Percentiles rank a stretch among this genome's conserved stretches.
Conservation (phyloP, 192 early-diverging fungal genomes). For the Gorgonomyces haynaldii region DNA sequence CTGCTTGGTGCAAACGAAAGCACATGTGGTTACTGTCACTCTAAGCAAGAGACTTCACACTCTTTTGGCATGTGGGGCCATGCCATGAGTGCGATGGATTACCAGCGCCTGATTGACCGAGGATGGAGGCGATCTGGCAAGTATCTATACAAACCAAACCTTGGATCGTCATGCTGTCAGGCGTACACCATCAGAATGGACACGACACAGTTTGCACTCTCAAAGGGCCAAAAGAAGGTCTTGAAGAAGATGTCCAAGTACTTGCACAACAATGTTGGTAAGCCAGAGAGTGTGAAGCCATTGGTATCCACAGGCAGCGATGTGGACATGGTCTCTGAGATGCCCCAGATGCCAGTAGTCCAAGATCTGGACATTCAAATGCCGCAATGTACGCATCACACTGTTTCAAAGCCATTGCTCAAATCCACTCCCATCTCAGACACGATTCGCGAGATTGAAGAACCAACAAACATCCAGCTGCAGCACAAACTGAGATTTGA, state of each 20-base stretch:
- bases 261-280: too few species aligned
- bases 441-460: slow-evolving; percentile 11
- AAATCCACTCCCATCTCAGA: too few species aligned
- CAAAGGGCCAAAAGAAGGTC: slow-evolving; percentile 57
- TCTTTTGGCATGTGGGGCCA: slow-evolving; percentile 56
- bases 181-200: slow-evolving; percentile 62
- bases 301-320: too few species aligned
- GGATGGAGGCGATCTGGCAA: slow-evolving; percentile 62
- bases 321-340: too few species aligned
- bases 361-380: too few species aligned
- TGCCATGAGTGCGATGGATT: slow-evolving; percentile 33
- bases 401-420: too few species aligned
- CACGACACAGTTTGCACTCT: slow-evolving; percentile 36
- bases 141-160: slow-evolving; percentile 64
- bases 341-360: too few species aligned
- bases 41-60: slow-evolving; percentile 25
- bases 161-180: slow-evolving; percentile 58
- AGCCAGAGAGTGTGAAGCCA: too few species aligned
- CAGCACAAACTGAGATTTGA: slow-evolving; percentile 23
- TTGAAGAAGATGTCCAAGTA: slow-evolving; percentile 51
- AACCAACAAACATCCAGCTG: background rate
- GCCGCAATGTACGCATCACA: too few species aligned
- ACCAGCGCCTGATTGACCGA: slow-evolving; percentile 55
- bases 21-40: slow-evolving; percentile 62
- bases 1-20: slow-evolving; percentile 10